These are phyloP conservation scores for Insectozyma bohioensis DNA, from an alignment of 1,139 yeast species.

Conservation along the genomic window DNA sequence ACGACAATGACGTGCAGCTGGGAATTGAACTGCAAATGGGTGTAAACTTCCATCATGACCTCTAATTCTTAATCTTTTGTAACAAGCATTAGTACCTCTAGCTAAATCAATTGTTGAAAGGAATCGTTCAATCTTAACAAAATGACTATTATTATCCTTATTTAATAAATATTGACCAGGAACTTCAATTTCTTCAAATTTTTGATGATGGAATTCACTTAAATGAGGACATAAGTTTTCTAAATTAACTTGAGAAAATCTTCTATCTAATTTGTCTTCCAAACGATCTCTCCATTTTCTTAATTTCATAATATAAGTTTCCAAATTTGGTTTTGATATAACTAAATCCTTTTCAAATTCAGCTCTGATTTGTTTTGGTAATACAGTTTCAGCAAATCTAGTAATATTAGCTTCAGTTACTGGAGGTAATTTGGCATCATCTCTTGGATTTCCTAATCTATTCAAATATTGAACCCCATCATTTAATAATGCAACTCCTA, in stretches of 20 bases:
- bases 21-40: slow-evolving; percentile 94
- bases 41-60: slow-evolving; percentile 94
- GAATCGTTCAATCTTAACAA: slow-evolving; percentile 89
- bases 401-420: slow-evolving; percentile 89
- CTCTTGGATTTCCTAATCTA: slow-evolving; percentile 81
- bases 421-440: slow-evolving; percentile 85
- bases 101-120: slow-evolving; percentile 86
- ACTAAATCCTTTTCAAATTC: slow-evolving; percentile 94
- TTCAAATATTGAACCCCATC: slow-evolving; percentile 91
- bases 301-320: slow-evolving; percentile 77
- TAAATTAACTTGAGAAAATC: slow-evolving; percentile 71
- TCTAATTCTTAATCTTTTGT: slow-evolving; percentile 82
- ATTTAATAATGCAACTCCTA: slow-evolving; percentile 86
- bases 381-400: slow-evolving; percentile 88
- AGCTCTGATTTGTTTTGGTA: slow-evolving; percentile 86
- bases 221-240: slow-evolving; percentile 93
- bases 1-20: slow-evolving; percentile 96
- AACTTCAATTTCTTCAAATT: slow-evolving; percentile 94
- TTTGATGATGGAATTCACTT: slow-evolving; percentile 96
- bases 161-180: slow-evolving; percentile 93
- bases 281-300: slow-evolving; percentile 92
- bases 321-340: slow-evolving; percentile 82
- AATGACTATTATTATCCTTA: slow-evolving; percentile 83
- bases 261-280: slow-evolving; percentile 87
- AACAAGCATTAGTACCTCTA: slow-evolving; percentile 91